Conservation (phyloP, 306 rosid species). For the Notholithocarpus densiflorus region DNA sequence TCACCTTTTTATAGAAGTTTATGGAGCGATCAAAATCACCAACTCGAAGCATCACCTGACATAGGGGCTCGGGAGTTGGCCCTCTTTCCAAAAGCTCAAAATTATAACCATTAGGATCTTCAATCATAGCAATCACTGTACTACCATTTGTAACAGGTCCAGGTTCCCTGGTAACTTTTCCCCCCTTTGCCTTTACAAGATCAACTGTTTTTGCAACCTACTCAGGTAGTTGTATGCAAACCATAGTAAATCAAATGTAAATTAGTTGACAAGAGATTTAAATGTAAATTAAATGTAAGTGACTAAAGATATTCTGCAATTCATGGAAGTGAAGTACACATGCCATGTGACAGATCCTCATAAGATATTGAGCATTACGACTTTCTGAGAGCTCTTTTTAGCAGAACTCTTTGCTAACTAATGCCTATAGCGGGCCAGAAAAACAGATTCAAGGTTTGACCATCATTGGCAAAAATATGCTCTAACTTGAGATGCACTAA, state of each 20-base stretch:
- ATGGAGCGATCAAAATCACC: constrained; percentile 93
- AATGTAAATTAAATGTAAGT: too few species aligned
- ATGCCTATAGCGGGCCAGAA: too few species aligned
- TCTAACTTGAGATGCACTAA: too few species aligned
- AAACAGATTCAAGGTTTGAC: too few species aligned
- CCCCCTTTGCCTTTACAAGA: constrained; percentile 80
- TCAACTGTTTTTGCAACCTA: constrained; percentile 85
- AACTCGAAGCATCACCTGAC: constrained; percentile 95
- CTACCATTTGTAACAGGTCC: constrained; percentile 72
- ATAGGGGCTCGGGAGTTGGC: constrained; percentile 85
- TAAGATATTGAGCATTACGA: too few species aligned
- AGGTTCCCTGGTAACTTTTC: constrained; percentile 77
- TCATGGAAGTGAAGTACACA: too few species aligned
- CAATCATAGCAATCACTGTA: constrained; percentile 63
- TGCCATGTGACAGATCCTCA: too few species aligned
- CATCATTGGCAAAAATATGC: too few species aligned
- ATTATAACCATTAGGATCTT: constrained; percentile 95
- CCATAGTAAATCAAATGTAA: constrained; percentile 4
- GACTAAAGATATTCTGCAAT: too few species aligned
- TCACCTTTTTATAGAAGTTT: constrained; percentile 85
- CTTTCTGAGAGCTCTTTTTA: too few species aligned
- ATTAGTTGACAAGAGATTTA: constrained; percentile 1
- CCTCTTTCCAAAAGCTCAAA: constrained; percentile 84
- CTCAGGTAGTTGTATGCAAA: constrained; percentile 3
- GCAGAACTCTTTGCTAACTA: too few species aligned